Conservation (phyloP, 306 rosid species). For the Acacia crassicarpa region DNA sequence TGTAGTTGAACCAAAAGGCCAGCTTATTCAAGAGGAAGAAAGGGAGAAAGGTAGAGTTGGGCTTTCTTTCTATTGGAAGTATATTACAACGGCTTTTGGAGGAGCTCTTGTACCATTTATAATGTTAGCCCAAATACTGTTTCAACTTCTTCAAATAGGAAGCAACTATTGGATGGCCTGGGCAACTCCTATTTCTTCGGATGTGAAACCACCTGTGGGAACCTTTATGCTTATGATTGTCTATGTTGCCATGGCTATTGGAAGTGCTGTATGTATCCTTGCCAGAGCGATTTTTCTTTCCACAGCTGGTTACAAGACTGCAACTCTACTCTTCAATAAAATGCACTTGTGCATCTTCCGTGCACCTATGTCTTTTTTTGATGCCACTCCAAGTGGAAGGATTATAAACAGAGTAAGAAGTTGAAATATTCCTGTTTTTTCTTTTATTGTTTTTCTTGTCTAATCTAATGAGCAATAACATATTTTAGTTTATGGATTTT, state of each 20-base stretch:
- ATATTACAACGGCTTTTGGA: slow-evolving; percentile 67
- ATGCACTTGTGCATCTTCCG: slow-evolving; percentile 79
- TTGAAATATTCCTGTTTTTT: not conserved
- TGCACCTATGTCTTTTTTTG: slow-evolving; percentile 88
- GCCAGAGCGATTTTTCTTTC: slow-evolving; percentile 45
- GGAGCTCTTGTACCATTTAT: slow-evolving; percentile 85
- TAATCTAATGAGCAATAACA: not conserved
- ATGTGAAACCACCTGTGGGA: slow-evolving; percentile 47
- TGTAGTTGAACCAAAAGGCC: slow-evolving; percentile 46
- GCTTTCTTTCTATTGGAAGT: slow-evolving; percentile 70
- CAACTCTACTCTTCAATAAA: slow-evolving; percentile 72
- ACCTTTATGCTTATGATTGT: slow-evolving; percentile 53
- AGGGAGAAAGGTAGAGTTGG: slow-evolving; percentile 87
- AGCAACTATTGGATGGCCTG: slow-evolving; percentile 97
- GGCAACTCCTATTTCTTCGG: slow-evolving; percentile 78
- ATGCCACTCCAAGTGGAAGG: slow-evolving; percentile 89
- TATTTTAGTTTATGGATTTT: not conserved
- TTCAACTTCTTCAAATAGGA: slow-evolving; percentile 79
- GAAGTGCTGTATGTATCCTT: slow-evolving; percentile 66
- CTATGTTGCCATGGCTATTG: slow-evolving; percentile 67
- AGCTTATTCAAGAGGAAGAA: slow-evolving; percentile 91
- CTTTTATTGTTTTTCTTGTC: not conserved
- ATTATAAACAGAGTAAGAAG: slow-evolving; percentile 66
- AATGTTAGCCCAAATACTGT: slow-evolving; percentile 61
- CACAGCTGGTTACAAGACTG: slow-evolving; percentile 69